Conservation (phyloP, 805 yeast species). For the Sporopachydermia quercuum region DNA sequence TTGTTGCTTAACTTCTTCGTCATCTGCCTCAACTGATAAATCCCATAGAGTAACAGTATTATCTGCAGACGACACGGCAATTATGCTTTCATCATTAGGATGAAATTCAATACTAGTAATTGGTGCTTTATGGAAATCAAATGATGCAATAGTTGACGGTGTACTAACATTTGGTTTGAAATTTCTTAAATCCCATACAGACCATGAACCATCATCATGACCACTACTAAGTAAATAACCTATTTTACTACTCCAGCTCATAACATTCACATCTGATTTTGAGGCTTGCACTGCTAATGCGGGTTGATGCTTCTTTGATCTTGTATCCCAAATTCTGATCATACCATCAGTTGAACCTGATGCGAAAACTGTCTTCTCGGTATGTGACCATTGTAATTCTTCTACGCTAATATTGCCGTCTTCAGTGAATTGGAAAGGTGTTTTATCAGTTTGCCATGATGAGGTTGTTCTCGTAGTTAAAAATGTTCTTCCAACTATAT, state of each 20-base stretch:
- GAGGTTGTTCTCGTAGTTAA: constrained; percentile 63
- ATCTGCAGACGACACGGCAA: constrained; percentile 93
- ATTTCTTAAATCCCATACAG: constrained; percentile 92
- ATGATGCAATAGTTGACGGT: constrained; percentile 81
- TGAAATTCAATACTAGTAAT: constrained; percentile 89
- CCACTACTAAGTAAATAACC: constrained; percentile 86
- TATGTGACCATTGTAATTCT: constrained; percentile 92
- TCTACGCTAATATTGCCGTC: constrained; percentile 71
- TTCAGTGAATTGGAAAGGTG: constrained; percentile 41
- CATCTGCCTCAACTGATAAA: constrained; percentile 96
- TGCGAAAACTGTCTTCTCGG: constrained; percentile 91
- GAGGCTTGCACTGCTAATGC: constrained; percentile 78
- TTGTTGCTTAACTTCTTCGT: constrained; percentile 87
- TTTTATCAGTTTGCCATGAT: constrained; percentile 75
- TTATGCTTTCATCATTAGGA: constrained; percentile 87
- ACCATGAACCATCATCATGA: constrained; percentile 95
- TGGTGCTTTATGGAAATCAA: constrained; percentile 88
- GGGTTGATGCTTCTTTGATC: constrained; percentile 84
- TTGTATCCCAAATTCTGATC: constrained; percentile 91
- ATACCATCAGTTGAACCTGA: constrained; percentile 86
- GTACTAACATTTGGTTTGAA: constrained; percentile 40
- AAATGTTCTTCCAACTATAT: constrained; percentile 69
- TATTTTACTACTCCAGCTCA: constrained; percentile 86
- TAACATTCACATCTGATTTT: constrained; percentile 76
- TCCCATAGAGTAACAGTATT: constrained; percentile 97